Evolutionary conservation across 129 eudicot genomes (phyloP).

Genomic region (Helianthus annuus): HanXRQr2.0-SUNRISE NC_035441.2:143887731-143888230

Average conservation of each 20-base stretch:
- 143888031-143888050: slow-evolving; percentile 29
- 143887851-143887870: background rate
- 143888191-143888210: background rate
- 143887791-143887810: too few relatives aligned
- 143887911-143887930: slow-evolving; percentile 25
- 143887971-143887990: background rate
- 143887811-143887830: too few relatives aligned
- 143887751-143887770: too few relatives aligned
- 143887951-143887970: background rate
- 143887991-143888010: slow-evolving; percentile 25
- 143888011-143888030: slow-evolving; percentile 23
- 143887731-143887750: too few relatives aligned
- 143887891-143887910: slow-evolving; percentile 21
- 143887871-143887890: background rate
- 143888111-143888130: slow-evolving; percentile 19
- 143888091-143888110: background rate
- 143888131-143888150: slow-evolving; percentile 26
- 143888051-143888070: slow-evolving; percentile 22
- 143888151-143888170: slow-evolving; percentile 13
- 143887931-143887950: slow-evolving; percentile 11
- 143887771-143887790: too few relatives aligned
- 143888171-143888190: slow-evolving; percentile 26
- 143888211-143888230: background rate
- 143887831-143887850: too few relatives aligned
- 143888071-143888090: slow-evolving; percentile 33